phyloP scores from a whole-genome alignment of 192 early-diverging fungal species.

The Coemansia sp. region DNA sequence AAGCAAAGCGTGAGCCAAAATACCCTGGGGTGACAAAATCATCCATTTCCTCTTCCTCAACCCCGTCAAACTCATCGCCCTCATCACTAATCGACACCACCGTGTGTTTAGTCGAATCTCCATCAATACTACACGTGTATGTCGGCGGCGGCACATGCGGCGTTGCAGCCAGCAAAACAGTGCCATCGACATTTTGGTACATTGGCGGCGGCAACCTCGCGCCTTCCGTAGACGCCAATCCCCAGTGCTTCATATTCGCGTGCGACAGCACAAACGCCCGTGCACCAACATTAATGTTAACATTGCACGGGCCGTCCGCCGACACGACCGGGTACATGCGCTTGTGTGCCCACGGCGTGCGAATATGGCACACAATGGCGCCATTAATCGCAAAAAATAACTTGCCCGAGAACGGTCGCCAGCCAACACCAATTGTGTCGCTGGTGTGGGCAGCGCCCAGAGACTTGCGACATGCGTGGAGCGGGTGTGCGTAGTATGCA shows the following conservation, averaged over 20 bases:
- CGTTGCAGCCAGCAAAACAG: conserved; percentile 56
- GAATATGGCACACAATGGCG: conserved; percentile 59
- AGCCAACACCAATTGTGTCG: conserved; percentile 73
- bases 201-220: conserved; percentile 44
- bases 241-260: conserved; percentile 53
- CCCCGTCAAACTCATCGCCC: background rate
- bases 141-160: conserved; percentile 10
- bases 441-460: conserved; percentile 55
- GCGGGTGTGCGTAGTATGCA: conserved; percentile 61
- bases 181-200: conserved; percentile 63
- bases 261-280: conserved; percentile 51
- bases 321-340: conserved; percentile 60
- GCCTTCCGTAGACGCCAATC: conserved; percentile 45
- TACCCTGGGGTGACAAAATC: background rate
- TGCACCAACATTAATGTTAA: conserved; percentile 44
- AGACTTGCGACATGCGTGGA: conserved; percentile 53
- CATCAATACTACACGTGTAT: conserved; percentile 15
- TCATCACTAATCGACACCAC: conserved; percentile 9
- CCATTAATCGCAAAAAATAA: conserved; percentile 76
- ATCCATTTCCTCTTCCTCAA: conserved; percentile 2
- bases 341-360: conserved; percentile 61
- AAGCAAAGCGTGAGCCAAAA: background rate
- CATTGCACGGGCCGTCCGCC: conserved; percentile 46
- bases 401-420: conserved; percentile 67
- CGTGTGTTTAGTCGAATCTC: background rate